A percentile compares a stretch with the other conserved stretches of the same genome.
Evolutionary conservation across 192 early-diverging fungal species (phyloP).

Genomic region (Coemansia guatemalensis): DNA sequence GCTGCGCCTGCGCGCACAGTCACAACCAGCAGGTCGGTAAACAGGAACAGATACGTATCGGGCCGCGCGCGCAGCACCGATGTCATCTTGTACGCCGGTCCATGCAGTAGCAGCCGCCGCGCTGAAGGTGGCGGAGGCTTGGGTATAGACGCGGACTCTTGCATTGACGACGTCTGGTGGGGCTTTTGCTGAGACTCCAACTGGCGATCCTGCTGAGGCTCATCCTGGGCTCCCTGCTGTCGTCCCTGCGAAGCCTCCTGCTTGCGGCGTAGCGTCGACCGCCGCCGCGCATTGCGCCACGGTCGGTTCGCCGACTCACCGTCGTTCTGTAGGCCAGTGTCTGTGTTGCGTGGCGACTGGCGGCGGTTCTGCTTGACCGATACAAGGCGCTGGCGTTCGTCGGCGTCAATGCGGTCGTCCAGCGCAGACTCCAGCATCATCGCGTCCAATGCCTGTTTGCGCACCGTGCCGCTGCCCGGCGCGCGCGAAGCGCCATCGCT

Average conservation of each 20-base stretch:
- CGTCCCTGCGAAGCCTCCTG: conserved; percentile 7
- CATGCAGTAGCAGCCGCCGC: conserved; percentile 50
- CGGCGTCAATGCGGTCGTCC: conserved; percentile 34
- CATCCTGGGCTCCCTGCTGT: not conserved
- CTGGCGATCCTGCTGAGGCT: conserved; percentile 1
- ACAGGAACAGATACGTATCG: conserved; percentile 54
- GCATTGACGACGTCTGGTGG: not conserved
- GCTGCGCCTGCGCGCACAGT: conserved; percentile 22
- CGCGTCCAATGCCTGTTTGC: conserved; percentile 38
- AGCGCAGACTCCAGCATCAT: conserved; percentile 50
- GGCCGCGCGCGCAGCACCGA: conserved; percentile 38
- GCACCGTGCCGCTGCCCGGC: conserved; percentile 29
- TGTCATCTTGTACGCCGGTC: conserved; percentile 46
- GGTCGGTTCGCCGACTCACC: conserved; percentile 17
- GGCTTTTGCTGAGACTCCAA: not conserved
- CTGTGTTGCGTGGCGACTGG: conserved; percentile 3
- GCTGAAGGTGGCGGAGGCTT: not conserved
- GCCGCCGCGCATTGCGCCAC: conserved; percentile 44
- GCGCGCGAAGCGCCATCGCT: not conserved
- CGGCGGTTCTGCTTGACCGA: conserved; percentile 8
- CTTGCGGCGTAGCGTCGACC: conserved; percentile 45
- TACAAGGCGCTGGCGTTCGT: conserved; percentile 19
- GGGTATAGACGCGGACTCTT: not conserved
- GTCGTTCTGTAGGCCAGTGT: conserved; percentile 1
- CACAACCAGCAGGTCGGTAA: conserved; percentile 50